A percentile compares a stretch with the other conserved stretches of the same genome.
Evolutionary conservation across 1,139 yeast species (phyloP).

Genomic region (Tardiomyces depauwii): DNA sequence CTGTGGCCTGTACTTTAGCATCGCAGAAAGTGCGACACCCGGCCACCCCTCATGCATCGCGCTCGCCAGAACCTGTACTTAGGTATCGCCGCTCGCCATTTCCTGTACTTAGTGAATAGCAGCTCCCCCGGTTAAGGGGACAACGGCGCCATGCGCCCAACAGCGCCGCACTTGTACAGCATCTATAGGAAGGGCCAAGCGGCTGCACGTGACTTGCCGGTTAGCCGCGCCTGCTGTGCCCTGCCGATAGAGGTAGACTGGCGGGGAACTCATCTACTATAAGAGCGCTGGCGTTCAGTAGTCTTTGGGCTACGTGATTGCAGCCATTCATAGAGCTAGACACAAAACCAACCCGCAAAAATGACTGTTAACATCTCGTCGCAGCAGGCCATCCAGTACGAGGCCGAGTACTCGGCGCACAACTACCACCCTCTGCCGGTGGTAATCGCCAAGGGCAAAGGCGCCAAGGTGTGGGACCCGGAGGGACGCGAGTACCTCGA

Average conservation of each 20-base stretch:
- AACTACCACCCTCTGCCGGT: constrained; percentile 96
- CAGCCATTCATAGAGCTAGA: too few species aligned
- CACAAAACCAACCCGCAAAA: background rate
- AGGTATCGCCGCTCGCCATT: too few species aligned
- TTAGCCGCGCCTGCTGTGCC: background rate
- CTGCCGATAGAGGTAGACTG: background rate
- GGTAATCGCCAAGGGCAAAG: constrained; percentile 74
- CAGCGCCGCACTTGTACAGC: background rate
- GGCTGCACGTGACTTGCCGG: background rate
- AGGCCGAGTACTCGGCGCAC: constrained; percentile 81
- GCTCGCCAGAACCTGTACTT: too few species aligned
- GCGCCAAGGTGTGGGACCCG: constrained; percentile 97
- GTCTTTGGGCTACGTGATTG: too few species aligned
- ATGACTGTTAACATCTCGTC: constrained; percentile 33
- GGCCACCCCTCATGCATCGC: too few species aligned
- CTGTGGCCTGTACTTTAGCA: too few species aligned
- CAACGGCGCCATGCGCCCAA: background rate
- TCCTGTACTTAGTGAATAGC: too few species aligned
- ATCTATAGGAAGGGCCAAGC: background rate
- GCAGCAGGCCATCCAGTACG: constrained; percentile 54
- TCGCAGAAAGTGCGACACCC: too few species aligned
- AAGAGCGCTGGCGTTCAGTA: too few species aligned
- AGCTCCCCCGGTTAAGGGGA: background rate
- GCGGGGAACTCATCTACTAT: too few species aligned
- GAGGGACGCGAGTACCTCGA: constrained; percentile 65